Percentiles rank a stretch among this genome's conserved stretches.
Conservation (phyloP, 2,329 filamentous ascomycete genomes). For the Zalaria sp. region DNA sequence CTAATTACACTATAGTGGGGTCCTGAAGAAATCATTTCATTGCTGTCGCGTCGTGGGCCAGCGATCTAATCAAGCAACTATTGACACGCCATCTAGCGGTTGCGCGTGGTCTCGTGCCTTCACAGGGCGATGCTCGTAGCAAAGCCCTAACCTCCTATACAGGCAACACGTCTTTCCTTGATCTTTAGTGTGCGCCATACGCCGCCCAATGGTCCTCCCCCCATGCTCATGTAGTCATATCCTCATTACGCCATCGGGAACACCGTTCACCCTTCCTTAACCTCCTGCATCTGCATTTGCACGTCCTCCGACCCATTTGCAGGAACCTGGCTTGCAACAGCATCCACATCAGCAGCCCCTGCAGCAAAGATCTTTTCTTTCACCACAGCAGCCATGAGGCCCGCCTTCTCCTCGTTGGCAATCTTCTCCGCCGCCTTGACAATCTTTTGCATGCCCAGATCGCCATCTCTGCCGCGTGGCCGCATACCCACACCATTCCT, state of each 20-base stretch:
- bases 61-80: too few relatives aligned
- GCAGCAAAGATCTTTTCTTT: slow-evolving; percentile 47
- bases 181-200: not conserved
- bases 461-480: slow-evolving; percentile 13
- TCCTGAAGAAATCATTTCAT: too few relatives aligned
- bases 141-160: not conserved
- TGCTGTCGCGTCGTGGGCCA: too few relatives aligned
- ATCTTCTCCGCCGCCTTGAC: slow-evolving; percentile 48
- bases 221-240: slow-evolving; percentile 4
- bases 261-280: slow-evolving; percentile 4
- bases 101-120: too few relatives aligned
- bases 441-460: slow-evolving; percentile 44
- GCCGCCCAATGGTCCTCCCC: not conserved
- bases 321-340: slow-evolving; percentile 5
- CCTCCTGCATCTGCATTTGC: slow-evolving; percentile 9
- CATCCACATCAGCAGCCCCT: slow-evolving; percentile 7
- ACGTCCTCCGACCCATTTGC: slow-evolving; percentile 7
- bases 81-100: too few relatives aligned
- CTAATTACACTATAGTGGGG: too few relatives aligned
- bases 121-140: not conserved
- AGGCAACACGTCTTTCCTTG: too few relatives aligned
- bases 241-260: not conserved
- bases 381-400: slow-evolving; percentile 46
- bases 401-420: slow-evolving; percentile 47
- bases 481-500: slow-evolving; percentile 11